Evolutionary conservation across 192 early-diverging fungal genomes (phyloP).

Genomic region (Thamnidium elegans): DNA sequence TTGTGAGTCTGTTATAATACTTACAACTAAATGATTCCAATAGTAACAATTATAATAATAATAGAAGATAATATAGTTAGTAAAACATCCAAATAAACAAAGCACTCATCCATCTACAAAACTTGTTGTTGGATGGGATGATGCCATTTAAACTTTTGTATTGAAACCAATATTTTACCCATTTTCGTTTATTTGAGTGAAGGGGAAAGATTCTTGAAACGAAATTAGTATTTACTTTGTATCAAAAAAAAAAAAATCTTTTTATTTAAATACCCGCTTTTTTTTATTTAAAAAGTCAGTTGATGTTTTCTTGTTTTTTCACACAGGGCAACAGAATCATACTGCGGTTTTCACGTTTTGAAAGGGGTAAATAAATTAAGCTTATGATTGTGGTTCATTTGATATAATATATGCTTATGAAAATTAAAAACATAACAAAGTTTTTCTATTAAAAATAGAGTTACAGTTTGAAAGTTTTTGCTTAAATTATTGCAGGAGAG

Average conservation of each 20-base stretch:
- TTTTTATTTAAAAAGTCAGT: no score
- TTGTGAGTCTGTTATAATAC: conserved; percentile 3
- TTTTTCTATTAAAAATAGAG: no score
- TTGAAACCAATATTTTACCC: not conserved
- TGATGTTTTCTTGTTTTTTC: no score
- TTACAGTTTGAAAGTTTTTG: no score
- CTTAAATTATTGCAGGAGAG: no score
- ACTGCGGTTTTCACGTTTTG: no score
- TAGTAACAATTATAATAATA: not conserved
- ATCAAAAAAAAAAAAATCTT: not conserved
- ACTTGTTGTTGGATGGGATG: not conserved
- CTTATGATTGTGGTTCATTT: no score
- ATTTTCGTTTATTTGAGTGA: not conserved
- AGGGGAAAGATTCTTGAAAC: not conserved
- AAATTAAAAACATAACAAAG: no score
- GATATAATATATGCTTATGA: no score
- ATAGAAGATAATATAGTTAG: conserved; percentile 1
- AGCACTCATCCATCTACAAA: conserved; percentile 12
- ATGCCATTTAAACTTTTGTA: not conserved
- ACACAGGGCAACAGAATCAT: no score
- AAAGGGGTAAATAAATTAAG: no score
- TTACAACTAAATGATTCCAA: conserved; percentile 22
- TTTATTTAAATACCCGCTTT: not conserved
- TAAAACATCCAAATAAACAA: not conserved
- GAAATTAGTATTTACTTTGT: not conserved